Conservation (phyloP, 805 yeast genomes). For the Lipomyces anomalus region DNA sequence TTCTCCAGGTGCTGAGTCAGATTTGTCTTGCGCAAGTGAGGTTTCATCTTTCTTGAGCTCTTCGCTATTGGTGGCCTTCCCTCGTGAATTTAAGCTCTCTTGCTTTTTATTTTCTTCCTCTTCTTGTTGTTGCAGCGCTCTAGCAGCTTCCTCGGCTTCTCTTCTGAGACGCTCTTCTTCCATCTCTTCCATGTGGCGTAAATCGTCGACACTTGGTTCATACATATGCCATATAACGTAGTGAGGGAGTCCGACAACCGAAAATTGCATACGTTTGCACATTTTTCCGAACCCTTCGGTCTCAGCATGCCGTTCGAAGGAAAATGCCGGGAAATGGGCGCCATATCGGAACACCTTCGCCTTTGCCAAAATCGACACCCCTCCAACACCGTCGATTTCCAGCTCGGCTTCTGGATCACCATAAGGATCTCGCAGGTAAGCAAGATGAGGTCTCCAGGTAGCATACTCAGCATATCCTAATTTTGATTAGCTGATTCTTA, state of each 20-base stretch:
- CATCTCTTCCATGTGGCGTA: slow-evolving; percentile 49
- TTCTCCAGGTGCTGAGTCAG: background rate
- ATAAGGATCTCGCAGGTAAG: slow-evolving; percentile 87
- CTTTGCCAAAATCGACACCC: slow-evolving; percentile 86
- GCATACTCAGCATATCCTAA: slow-evolving; percentile 97
- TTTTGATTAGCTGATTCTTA: background rate
- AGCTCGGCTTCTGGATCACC: slow-evolving; percentile 93
- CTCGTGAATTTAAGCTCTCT: too few relatives aligned
- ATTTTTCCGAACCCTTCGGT: slow-evolving; percentile 89
- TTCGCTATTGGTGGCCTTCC: background rate
- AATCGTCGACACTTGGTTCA: slow-evolving; percentile 91
- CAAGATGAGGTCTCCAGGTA: slow-evolving; percentile 96
- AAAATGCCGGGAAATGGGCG: slow-evolving; percentile 93
- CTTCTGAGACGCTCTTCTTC: slow-evolving; percentile 35
- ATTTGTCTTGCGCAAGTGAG: background rate
- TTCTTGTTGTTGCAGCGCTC: slow-evolving; percentile 8
- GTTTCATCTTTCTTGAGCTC: background rate
- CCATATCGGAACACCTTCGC: slow-evolving; percentile 84
- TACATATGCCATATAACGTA: slow-evolving; percentile 95
- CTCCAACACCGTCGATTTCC: slow-evolving; percentile 96
- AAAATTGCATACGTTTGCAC: slow-evolving; percentile 77
- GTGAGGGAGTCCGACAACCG: slow-evolving; percentile 87
- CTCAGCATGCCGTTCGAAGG: slow-evolving; percentile 94
- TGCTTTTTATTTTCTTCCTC: slow-evolving; percentile 4
- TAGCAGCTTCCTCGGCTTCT: slow-evolving; percentile 31